These are phyloP conservation scores for Fusarium domesticum DNA, from an alignment of 2,329 filamentous ascomycete genomes.

Conservation along the genomic window DNA sequence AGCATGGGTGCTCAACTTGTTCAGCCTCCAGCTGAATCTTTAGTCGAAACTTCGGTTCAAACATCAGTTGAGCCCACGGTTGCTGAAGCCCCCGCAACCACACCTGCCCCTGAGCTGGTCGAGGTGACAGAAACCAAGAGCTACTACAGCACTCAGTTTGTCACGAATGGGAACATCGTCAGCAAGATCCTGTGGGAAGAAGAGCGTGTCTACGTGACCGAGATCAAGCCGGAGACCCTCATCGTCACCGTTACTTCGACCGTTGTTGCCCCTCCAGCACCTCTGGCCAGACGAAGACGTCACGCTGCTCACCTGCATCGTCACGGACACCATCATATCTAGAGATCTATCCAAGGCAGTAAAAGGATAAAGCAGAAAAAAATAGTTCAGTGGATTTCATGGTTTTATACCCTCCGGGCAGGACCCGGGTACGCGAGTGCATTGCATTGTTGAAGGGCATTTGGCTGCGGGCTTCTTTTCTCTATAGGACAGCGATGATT, in stretches of 20 bases:
- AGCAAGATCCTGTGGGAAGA: slow-evolving; percentile 58
- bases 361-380: slow-evolving; percentile 13
- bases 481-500: slow-evolving; percentile 34
- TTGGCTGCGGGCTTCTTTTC: slow-evolving; percentile 33
- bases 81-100: slow-evolving; percentile 18
- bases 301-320: slow-evolving; percentile 38
- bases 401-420: slow-evolving; percentile 32
- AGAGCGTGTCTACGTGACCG: slow-evolving; percentile 52
- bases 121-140: slow-evolving; percentile 34
- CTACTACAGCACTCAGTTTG: slow-evolving; percentile 50
- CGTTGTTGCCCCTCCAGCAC: slow-evolving; percentile 15
- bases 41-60: not conserved
- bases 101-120: slow-evolving; percentile 25
- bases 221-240: slow-evolving; percentile 39
- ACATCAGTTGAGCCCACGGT: slow-evolving; percentile 8
- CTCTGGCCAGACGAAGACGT: slow-evolving; percentile 23
- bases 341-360: slow-evolving; percentile 13
- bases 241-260: slow-evolving; percentile 39
- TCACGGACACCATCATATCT: slow-evolving; percentile 31
- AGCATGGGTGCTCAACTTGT: slow-evolving; percentile 10
- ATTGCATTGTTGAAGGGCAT: slow-evolving; percentile 37
- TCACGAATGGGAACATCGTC: slow-evolving; percentile 50
- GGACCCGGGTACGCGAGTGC: slow-evolving; percentile 36
- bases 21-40: not conserved
- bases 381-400: slow-evolving; percentile 18